A percentile compares a stretch with the other conserved stretches of the same genome.
phyloP scores from a whole-genome alignment of 306 rosid genomes.

The Citrullus mucosospermus region DNA sequence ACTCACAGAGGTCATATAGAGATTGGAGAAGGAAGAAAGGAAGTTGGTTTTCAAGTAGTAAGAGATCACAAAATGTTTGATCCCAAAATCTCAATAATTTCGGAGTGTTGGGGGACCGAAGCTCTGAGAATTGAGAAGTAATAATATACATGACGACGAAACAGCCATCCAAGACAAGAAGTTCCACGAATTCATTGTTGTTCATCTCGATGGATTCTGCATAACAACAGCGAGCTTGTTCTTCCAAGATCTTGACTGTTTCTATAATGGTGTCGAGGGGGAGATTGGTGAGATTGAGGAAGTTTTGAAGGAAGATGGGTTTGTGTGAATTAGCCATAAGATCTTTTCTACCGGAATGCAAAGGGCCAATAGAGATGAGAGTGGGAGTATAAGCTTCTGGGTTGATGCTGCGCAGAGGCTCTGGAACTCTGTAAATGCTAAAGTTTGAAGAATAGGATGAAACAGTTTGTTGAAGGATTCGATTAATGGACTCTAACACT shows the following conservation, averaged over 20 bases:
- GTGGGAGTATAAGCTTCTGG: neutral
- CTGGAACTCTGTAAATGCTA: neutral
- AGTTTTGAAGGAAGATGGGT: too few relatives aligned
- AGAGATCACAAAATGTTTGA: neutral
- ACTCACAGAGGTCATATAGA: neutral
- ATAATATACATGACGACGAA: neutral
- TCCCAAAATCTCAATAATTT: neutral
- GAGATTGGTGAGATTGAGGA: too few relatives aligned
- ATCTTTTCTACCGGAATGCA: neutral
- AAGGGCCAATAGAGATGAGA: slow-evolving; percentile 16
- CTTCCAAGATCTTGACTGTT: neutral
- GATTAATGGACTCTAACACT: neutral
- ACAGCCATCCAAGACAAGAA: neutral
- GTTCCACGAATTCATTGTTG: neutral
- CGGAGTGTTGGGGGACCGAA: neutral
- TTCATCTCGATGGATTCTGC: neutral
- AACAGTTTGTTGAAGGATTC: neutral
- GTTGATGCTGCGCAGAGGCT: neutral
- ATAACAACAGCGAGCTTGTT: neutral
- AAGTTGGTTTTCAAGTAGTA: neutral
- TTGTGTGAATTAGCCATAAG: too few relatives aligned
- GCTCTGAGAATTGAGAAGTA: neutral
- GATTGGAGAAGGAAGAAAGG: neutral
- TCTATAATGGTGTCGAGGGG: neutral
- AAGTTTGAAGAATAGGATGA: neutral